phyloP scores from a whole-genome alignment of 306 rosid genomes.

The Spatholobus suberectus region DNA sequence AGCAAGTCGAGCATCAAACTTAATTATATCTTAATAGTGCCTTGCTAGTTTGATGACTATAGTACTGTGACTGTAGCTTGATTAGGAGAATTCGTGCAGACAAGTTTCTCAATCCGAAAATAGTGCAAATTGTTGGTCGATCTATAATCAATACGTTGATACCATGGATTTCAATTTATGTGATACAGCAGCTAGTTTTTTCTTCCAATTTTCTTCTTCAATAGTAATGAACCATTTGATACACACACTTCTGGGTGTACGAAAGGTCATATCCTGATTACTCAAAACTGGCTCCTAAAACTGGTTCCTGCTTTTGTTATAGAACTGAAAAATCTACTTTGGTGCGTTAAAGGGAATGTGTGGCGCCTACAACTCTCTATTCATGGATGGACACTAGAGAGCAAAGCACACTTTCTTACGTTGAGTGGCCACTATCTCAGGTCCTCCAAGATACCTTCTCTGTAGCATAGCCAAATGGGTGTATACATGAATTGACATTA shows the following conservation, averaged over 20 bases:
- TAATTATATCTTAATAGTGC: neutral
- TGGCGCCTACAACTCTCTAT: neutral
- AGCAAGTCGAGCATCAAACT: neutral
- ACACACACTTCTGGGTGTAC: neutral
- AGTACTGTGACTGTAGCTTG: neutral
- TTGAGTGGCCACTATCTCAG: conserved; percentile 30
- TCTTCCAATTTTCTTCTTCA: neutral
- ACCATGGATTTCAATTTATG: neutral
- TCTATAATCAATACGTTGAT: neutral
- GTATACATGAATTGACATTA: conserved; percentile 12
- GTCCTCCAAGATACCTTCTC: neutral
- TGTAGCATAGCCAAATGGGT: neutral
- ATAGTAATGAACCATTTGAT: neutral
- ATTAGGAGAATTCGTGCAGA: neutral
- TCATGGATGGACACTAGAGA: conserved; percentile 13
- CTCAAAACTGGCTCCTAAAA: neutral
- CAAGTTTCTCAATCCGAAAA: conserved; percentile 11
- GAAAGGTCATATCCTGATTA: conserved; percentile 3
- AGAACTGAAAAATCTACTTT: neutral
- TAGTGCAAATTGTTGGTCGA: neutral
- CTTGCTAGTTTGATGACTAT: neutral
- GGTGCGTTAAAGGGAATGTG: neutral
- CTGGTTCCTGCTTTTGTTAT: neutral
- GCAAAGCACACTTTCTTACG: neutral
- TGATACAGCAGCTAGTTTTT: neutral